Base-by-base conservation (phyloP, 1,284 basidiomycete species). In the Somion occarium region DNA sequence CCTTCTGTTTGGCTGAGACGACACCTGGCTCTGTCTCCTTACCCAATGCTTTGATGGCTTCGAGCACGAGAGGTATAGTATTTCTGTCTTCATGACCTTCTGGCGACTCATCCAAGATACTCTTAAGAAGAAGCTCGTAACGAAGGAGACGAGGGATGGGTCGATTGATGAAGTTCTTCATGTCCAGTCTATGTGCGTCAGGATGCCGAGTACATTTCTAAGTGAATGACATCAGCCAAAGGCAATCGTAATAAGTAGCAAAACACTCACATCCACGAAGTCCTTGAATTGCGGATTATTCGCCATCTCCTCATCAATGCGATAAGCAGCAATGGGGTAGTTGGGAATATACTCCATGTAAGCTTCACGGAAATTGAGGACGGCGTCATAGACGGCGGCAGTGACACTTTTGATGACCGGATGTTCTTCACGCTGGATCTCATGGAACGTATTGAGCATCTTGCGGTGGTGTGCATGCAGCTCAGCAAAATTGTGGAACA, bases 281-380 rank as follows among this genome's bases (percentile, higher is more conserved):
- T 73, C 69, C 55, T 81, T 86, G 72, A 99, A 98, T 3, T 76
- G 72, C 0, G 77, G 73, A 63, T 98, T 99, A 50, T 74, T 83
- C 23, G 74, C 78, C 71, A 85, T 84, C 72, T 98, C 96, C 46
- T 94, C 87, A 52, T 94, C 91, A 51, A 98, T 88, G 51, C 89
- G 78, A 64, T 92, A 93, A 34, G 89, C 90, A 3, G 95, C 94
- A 50, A 97, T 91, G 1, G 96, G 95, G 64, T 97, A 97, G 68
- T 95, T 89, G 3, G 92, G 87, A 42, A 94, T 87, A 61, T 97
- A 98, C 59, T 91, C 85, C 76, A 92, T 82, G 67, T 99, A 99
- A 13, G 91, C 91, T 47, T 94, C 89, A 11, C 89, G 81, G 79
- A 96, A 98, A 64, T 95, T 92, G 52, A 98, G 75, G 2, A 91